These are phyloP conservation scores for Panicum hallii DNA, from an alignment of 202 grass and related monocot genomes.

Conservation along the genomic window DNA sequence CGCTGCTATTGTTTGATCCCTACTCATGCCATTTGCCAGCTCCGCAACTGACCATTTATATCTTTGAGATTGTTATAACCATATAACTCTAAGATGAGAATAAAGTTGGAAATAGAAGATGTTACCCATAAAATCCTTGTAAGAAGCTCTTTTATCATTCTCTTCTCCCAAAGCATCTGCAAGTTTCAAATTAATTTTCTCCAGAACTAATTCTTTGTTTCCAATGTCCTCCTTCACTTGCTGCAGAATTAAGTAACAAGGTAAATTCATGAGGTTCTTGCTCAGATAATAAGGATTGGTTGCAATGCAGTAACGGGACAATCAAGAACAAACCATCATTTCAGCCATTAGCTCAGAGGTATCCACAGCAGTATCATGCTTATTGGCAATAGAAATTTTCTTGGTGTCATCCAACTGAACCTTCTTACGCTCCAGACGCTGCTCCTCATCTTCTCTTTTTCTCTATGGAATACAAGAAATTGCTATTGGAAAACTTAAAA, in stretches of 20 bases:
- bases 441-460: constrained; percentile 57
- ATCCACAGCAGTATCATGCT: constrained; percentile 49
- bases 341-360: constrained; percentile 73
- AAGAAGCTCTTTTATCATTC: constrained; percentile 57
- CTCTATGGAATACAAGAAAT: constrained; percentile 53
- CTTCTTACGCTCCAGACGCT: constrained; percentile 55
- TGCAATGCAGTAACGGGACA: neutral
- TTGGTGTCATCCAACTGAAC: constrained; percentile 57
- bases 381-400: constrained; percentile 64
- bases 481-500: constrained; percentile 24
- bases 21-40: no score
- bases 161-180: constrained; percentile 47
- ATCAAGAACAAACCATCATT: constrained; percentile 63
- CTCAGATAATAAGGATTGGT: constrained; percentile 27
- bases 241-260: constrained; percentile 55
- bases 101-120: constrained; percentile 4
- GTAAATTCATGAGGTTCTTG: constrained; percentile 30
- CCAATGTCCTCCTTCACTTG: constrained; percentile 57
- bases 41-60: no score
- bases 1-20: no score
- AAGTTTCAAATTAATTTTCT: constrained; percentile 67
- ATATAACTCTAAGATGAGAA: constrained; percentile 1
- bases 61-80: neutral
- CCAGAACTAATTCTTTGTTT: constrained; percentile 59
- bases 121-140: constrained; percentile 67